Base-by-base conservation (phyloP, 129 eudicot genomes). In the Pseudognaphalium luteoalbum region DNA sequence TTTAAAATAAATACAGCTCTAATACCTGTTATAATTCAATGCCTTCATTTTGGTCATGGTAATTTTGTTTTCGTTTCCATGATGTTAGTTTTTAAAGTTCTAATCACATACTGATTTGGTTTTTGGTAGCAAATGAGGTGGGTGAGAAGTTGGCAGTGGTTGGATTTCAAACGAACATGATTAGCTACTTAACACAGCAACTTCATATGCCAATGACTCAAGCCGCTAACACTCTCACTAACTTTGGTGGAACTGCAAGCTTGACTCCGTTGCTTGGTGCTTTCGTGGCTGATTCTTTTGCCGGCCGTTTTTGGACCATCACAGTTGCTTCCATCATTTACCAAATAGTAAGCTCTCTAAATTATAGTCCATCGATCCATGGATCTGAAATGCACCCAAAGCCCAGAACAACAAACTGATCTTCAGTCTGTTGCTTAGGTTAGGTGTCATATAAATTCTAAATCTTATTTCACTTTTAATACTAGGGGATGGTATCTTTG, bases 301-400 rank as follows among this genome's bases (percentile, higher is more conserved):
- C 88, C 52, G 98, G 98, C 7, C 92, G 93, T 30, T 93, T 93
- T 81, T 93, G 98, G 98, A 90, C 97, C 82, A 88, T 93, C 32
- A 90, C 98, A 0, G 11, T 90, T 25, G 97, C 91, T 73, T 93
- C 98, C 65, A 77, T 87, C 54, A 85, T 93, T 20, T 90, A 88
- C 66, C 96, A 88, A 61, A 75, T 93, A 0, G 98, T 93, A 67
- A 75, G 71, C 15, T 21, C 51, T 10, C 14, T 8, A 4, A 28
- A 3, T 22, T 22, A 59, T 59, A 59, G 21, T 3, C 59, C 1
- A 17, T 4, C 4, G 3, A 1, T 54, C 59, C 7, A 6, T 3
- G 19, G 58, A 15, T 16, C 10, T 54, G 17, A 15, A 21, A n/a
- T 59, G 8, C 28, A 59, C 33, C 65, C 32, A 25, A 63, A 63